phyloP scores from a whole-genome alignment of 768 basidiomycete species.

The Auricularia sp. region DNA sequence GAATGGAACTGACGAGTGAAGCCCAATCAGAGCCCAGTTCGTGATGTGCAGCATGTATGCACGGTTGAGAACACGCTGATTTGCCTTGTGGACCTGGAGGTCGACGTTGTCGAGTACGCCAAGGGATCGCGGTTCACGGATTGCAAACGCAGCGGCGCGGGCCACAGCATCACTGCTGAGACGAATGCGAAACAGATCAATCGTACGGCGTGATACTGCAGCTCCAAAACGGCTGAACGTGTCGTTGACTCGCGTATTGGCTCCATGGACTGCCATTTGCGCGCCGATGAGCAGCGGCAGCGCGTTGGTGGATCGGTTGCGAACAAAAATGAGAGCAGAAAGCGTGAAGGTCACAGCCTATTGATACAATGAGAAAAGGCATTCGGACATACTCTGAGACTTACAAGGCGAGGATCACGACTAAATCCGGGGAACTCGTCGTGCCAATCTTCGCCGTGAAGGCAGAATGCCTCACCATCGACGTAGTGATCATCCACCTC shows the following conservation, averaged over 20 bases:
- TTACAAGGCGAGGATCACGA: background rate
- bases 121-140: background rate
- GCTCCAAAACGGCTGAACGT: background rate
- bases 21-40: background rate
- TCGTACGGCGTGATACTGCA: background rate
- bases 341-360: background rate
- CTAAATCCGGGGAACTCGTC: background rate
- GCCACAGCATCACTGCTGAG: background rate
- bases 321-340: background rate
- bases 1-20: background rate
- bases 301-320: background rate
- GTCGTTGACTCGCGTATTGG: background rate
- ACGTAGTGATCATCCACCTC: background rate
- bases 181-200: background rate
- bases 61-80: background rate
- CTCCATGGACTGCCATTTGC: background rate
- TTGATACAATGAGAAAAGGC: no score
- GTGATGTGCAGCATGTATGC: background rate
- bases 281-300: background rate
- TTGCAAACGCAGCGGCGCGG: background rate
- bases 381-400: background rate
- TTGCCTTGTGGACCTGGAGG: background rate
- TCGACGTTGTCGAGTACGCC: background rate
- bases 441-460: background rate
- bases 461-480: background rate